Percentiles rank a stretch among this genome's conserved stretches.
These are phyloP conservation scores for Rutstroemia sp. DNA, from an alignment of 2,329 filamentous ascomycete genomes.

Conservation along the genomic window DNA sequence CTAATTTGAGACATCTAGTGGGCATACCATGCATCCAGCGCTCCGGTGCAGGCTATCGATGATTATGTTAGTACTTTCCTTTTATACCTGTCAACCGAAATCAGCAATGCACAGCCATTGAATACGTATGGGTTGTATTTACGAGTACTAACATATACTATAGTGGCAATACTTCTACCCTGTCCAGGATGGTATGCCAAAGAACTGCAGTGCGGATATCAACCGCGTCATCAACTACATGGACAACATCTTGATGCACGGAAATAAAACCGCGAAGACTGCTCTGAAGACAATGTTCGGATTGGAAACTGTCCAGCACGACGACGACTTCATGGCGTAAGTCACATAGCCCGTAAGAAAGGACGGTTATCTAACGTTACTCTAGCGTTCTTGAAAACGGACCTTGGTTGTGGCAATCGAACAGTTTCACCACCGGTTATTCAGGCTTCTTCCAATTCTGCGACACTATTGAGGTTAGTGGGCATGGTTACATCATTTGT, in stretches of 20 bases:
- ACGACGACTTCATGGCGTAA: not conserved
- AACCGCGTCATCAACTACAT: conserved; percentile 44
- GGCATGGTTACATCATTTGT: not conserved
- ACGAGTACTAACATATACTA: not conserved
- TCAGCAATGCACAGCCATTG: too few species aligned
- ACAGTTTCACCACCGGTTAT: conserved; percentile 42
- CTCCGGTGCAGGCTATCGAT: conserved; percentile 46
- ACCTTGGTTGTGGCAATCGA: conserved; percentile 50
- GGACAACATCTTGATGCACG: conserved; percentile 40
- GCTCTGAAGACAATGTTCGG: conserved; percentile 46
- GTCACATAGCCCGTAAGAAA: not conserved
- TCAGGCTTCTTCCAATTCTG: conserved; percentile 39
- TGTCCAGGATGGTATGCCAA: conserved; percentile 49
- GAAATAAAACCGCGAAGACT: conserved; percentile 35
- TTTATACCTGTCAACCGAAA: not conserved
- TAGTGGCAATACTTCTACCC: conserved; percentile 51
- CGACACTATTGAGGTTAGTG: conserved; percentile 33
- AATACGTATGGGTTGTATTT: too few species aligned
- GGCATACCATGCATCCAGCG: conserved; percentile 51
- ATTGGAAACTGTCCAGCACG: conserved; percentile 32
- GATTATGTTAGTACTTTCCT: conserved; percentile 36
- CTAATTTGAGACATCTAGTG: conserved; percentile 28
- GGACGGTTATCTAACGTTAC: not conserved
- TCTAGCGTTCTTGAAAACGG: conserved; percentile 43
- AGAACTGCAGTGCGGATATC: conserved; percentile 49